Percentiles rank a stretch among this genome's conserved stretches.
Conservation (phyloP, 805 yeast genomes). For the Barnettozyma siamensis region DNA sequence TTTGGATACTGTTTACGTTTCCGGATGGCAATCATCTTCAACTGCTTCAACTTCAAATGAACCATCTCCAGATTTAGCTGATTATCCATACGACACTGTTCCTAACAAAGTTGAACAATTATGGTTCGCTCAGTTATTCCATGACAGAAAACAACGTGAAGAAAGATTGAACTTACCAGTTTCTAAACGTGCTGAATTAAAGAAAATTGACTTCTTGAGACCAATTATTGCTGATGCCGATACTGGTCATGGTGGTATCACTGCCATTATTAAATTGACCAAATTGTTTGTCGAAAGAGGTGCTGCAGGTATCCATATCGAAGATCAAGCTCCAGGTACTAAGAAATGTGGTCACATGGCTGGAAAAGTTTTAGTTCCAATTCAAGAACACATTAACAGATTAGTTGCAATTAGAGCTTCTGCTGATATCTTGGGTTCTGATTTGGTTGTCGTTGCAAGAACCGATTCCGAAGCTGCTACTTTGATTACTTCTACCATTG, state of each 20-base stretch:
- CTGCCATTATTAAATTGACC: slow-evolving; percentile 92
- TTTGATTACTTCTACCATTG: slow-evolving; percentile 87
- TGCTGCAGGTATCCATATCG: slow-evolving; percentile 98
- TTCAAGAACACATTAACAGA: slow-evolving; percentile 95
- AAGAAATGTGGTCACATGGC: slow-evolving; percentile 99
- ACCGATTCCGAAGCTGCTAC: slow-evolving; percentile 99
- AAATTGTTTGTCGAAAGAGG: slow-evolving; percentile 96
- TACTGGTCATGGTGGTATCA: slow-evolving; percentile 98
- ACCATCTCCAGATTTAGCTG: slow-evolving; percentile 98
- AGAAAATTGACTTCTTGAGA: slow-evolving; percentile 79
- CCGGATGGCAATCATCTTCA: slow-evolving; percentile 99
- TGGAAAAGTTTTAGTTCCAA: slow-evolving; percentile 95
- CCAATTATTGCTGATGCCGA: slow-evolving; percentile 98
- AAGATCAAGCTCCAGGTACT: slow-evolving; percentile 98
- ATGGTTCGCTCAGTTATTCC: slow-evolving; percentile 95
- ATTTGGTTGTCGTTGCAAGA: slow-evolving; percentile 85
- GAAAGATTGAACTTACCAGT: slow-evolving; percentile 46
- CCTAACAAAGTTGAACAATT: slow-evolving; percentile 97
- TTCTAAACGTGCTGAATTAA: slow-evolving; percentile 62
- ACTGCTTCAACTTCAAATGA: slow-evolving; percentile 97
- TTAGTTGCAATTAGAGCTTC: slow-evolving; percentile 90
- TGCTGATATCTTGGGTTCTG: slow-evolving; percentile 89
- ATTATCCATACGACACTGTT: slow-evolving; percentile 97
- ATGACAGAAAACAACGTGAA: slow-evolving; percentile 93
- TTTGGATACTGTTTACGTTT: slow-evolving; percentile 86